Evolutionary conservation across 202 grass and related monocot species (phyloP), one percentile per base, ranked within the genome.

Genomic region (Cymbopogon flexuosus): DNA sequence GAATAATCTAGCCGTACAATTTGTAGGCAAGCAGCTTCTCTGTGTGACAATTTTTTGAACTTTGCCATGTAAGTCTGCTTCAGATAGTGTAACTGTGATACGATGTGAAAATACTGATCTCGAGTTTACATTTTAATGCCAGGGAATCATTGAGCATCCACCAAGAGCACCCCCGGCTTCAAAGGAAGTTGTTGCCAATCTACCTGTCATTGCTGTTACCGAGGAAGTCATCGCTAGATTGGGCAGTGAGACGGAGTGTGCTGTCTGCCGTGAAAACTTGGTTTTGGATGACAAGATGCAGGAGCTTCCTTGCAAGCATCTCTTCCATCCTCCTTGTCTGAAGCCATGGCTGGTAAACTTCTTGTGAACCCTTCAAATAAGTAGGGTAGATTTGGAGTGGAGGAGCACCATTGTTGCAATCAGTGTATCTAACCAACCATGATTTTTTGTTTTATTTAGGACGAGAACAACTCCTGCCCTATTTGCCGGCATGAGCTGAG

Each of bases 291-390:
- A 93, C 87, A 95, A 93, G 78, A 93, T 98, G 96, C 96, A 95
- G 91, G 92, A 98, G 83, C 83, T 98, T 39, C 96, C 96, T 19
- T 98, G 96, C 90, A 93, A 98, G 88, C 96, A 98, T 91, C 88
- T 93, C 67, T 98, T 98, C 84, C 96, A 98, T 73, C 92, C 96
- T 51, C 90, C 84, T 1, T 98, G 96, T 77, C 82, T 95, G 70
- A 95, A 95, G 60, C 92, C 96, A 40, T 98, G 96, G 90, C 92
- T 98, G 87, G 92, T 98, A 86, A 86, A 66, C 22, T 23, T 27
- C 60, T 78, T 31, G 3, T 65, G 15, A 57, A 65, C 14, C 52
- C 13, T 66, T 1, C 39, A 29, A 80, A 76, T 18, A 19, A 12
- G 43, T 49, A 7, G 36, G 33, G 73, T 27, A 18, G 47, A 42